A percentile compares a stretch with the other conserved stretches of the same genome.
These are phyloP conservation scores for Glycine tomentella DNA, from an alignment of 306 rosid genomes.

Conservation along the genomic window DNA sequence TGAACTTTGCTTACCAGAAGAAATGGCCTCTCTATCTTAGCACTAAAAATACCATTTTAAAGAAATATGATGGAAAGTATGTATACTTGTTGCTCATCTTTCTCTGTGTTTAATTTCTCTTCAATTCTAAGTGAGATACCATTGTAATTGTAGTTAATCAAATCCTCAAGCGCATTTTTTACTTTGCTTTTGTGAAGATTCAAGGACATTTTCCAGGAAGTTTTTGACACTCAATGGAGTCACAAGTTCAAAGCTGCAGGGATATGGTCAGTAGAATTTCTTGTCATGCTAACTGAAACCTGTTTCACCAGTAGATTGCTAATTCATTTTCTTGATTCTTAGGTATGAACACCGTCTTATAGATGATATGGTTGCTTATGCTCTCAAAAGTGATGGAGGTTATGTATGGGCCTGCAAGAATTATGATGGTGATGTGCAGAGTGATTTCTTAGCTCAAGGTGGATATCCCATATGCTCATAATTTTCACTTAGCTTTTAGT, in stretches of 20 bases:
- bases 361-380: slow-evolving; percentile 99
- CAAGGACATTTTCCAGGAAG: slow-evolving; percentile 99
- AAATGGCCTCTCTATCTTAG: slow-evolving; percentile 98
- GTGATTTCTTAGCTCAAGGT: slow-evolving; percentile 99
- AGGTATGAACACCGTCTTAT: slow-evolving; percentile 99
- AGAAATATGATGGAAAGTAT: slow-evolving; percentile 98
- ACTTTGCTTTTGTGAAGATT: slow-evolving; percentile 66
- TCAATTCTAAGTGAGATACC: slow-evolving; percentile 18
- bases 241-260: slow-evolving; percentile 89
- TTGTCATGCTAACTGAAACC: slow-evolving; percentile 34
- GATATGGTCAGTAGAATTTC: slow-evolving; percentile 73
- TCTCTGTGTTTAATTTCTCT: slow-evolving; percentile 30
- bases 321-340: slow-evolving; percentile 45
- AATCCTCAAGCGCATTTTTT: slow-evolving; percentile 19
- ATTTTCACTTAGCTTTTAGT: slow-evolving; percentile 25
- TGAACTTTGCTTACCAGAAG: slow-evolving; percentile 90
- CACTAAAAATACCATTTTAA: slow-evolving; percentile 95
- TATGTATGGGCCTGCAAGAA: slow-evolving; percentile 99
- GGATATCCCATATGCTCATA: slow-evolving; percentile 34
- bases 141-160: slow-evolving; percentile 18
- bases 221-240: slow-evolving; percentile 81
- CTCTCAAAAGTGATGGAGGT: slow-evolving; percentile 96
- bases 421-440: slow-evolving; percentile 98
- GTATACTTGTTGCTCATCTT: slow-evolving; percentile 34
- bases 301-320: slow-evolving; percentile 23